Evolutionary conservation across 2,329 filamentous ascomycete genomes (phyloP), one percentile per base, ranked within the genome.

Genomic region (Penicillium sp.): DNA sequence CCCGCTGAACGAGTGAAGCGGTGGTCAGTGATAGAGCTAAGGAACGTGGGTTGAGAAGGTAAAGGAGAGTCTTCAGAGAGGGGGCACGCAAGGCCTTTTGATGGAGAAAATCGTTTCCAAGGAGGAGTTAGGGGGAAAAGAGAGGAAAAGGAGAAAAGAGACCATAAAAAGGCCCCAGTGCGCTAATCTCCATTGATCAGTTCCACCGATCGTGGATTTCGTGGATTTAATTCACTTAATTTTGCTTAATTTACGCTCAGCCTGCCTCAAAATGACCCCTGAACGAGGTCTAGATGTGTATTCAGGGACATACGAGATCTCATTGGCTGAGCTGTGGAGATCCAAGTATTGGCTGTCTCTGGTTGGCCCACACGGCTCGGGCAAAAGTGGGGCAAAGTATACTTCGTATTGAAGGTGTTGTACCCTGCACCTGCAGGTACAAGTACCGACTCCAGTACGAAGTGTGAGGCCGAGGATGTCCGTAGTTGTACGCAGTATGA

Each of bases 1-100:
- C 82, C 87, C 87, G 88, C 88, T 90, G 76, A 92, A 90, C 72
- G 88, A 67, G 70, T 73, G 64, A 71, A 67, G 67, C 67, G 68
- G 64, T 71, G 57, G 62, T 68, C 64, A 66, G 45, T 46, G 46
- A 49, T 35, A 31, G 37, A 49, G 38, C 34, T 9, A 50, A 48
- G 29, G 52, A 49, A 45, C 41, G 52, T 48, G 38, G 47, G 47
- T 55, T 47, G 47, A 28, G 30, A 49, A 46, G 44, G 40, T 45
- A 35, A 55, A 53, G 52, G 59, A 61, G 53, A 47, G 50, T 46
- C 33, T 28, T 40, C 49, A 54, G 41, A 57, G 57, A 57, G 57
- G 59, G 57, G 59, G 33, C 56, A 61, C 46, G 57, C 46, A 55
- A 53, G 52, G 57, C 56, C 59, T 60, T 61, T 61, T 61, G 57